A percentile compares a stretch with the other conserved stretches of the same genome.
phyloP scores from a whole-genome alignment of 2,329 filamentous ascomycete genomes.

The Botrytis fabae region DNA sequence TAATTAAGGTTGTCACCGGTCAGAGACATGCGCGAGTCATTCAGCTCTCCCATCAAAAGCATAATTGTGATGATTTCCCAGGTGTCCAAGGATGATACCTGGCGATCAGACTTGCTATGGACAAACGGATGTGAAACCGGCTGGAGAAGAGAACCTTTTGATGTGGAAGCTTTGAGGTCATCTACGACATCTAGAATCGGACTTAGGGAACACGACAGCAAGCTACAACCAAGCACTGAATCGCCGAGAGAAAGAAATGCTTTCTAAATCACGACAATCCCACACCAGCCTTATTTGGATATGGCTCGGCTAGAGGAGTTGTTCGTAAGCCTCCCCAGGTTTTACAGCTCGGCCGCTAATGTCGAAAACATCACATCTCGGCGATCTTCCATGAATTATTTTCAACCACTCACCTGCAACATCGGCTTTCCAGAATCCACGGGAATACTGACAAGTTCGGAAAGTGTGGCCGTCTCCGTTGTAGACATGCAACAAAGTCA shows the following conservation, averaged over 20 bases:
- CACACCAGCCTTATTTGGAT: neutral
- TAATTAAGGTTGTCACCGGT: neutral
- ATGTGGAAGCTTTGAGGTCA: neutral
- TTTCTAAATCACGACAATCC: neutral
- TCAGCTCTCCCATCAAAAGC: neutral
- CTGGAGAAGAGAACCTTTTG: neutral
- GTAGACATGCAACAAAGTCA: neutral
- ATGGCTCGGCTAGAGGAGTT: neutral
- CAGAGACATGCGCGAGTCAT: constrained; percentile 8
- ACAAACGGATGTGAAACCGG: neutral
- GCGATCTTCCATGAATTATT: neutral
- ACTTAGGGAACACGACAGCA: neutral
- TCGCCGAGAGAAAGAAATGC: neutral
- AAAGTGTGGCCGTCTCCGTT: neutral
- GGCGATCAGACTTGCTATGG: neutral
- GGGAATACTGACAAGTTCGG: neutral
- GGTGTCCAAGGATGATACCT: neutral
- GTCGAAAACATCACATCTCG: neutral
- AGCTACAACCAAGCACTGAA: neutral
- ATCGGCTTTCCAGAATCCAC: neutral
- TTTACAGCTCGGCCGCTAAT: neutral
- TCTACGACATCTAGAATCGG: neutral
- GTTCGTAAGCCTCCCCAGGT: neutral
- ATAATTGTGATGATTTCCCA: neutral
- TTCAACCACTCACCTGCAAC: neutral